Evolutionary conservation across 2,329 filamentous ascomycete species (phyloP), one percentile per base, ranked within the genome.

Genomic region (Cercospora sojina): DNA sequence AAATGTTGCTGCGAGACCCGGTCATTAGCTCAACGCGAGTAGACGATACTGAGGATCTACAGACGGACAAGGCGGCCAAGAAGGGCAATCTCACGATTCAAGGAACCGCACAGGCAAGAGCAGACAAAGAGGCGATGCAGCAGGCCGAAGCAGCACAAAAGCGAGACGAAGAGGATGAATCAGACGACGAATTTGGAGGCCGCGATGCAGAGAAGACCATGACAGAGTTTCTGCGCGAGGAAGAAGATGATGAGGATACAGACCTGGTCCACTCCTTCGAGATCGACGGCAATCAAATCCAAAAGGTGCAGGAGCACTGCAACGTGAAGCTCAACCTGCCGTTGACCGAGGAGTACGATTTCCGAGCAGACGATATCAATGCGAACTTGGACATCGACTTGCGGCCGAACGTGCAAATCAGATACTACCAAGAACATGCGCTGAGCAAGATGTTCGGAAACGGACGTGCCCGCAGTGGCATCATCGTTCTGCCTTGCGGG

Each of bases 381-480:
- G 87, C 94, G 0, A 97, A 92, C 59, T 83, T 99, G 38, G 93
- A 98, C 65, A 99, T 99, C 72, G 94, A 98, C 77, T 83, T 98
- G 58, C 91, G 91, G 73, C 93, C 94, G 0, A 89, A 90, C 64
- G 94, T 93, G 0, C 91, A 94, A 75, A 98, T 98, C 77, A 89
- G 94, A 77, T 89, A 87, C 82, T 99, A 99, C 74, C 95, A 99
- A 77, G 95, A 99, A 79, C 96, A 97, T 81, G 96, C 93, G 71
- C 83, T 99, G 9, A 96, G 92, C 82, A 99, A 99, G 79, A 99
- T 99, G 95, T 99, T 99, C 77, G 94, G 95, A 76, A 99, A 99
- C 76, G 94, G 94, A 59, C 90, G 95, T 79, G 95, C 95, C 13
- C 95, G 97, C 82, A 97, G 93, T 79, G 95, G 95, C 65, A 96